phyloP scores from a whole-genome alignment of 441 rosid genomes.

The Aquilaria agallochum region DNA sequence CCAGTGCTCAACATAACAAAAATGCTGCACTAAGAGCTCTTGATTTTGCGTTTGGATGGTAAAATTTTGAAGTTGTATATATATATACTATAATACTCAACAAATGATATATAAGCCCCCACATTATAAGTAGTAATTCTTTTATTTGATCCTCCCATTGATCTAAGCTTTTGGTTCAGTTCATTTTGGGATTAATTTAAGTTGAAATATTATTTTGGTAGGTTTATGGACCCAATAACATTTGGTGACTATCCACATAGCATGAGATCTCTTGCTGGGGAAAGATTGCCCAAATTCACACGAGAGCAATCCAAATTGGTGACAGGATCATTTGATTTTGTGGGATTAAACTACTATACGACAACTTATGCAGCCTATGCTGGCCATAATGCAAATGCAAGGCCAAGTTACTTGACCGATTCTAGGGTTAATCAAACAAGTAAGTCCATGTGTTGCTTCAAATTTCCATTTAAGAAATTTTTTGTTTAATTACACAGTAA shows the following conservation, averaged over 20 bases:
- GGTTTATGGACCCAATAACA: slow-evolving; percentile 15
- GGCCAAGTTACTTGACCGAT: slow-evolving; percentile 27
- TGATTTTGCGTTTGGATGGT: slow-evolving; percentile 12
- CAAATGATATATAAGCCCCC: not conserved
- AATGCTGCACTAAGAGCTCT: slow-evolving; percentile 4
- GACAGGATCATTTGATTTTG: slow-evolving; percentile 32
- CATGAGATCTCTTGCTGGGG: slow-evolving; percentile 20
- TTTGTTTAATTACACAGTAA: too few species aligned
- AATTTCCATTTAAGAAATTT: too few species aligned
- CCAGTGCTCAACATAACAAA: slow-evolving; percentile 12
- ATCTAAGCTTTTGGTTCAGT: not conserved
- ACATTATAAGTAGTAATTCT: too few species aligned
- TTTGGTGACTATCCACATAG: slow-evolving; percentile 17
- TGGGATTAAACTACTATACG: slow-evolving; percentile 31
- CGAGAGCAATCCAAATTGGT: slow-evolving; percentile 17
- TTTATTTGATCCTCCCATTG: too few species aligned
- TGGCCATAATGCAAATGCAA: slow-evolving; percentile 1
- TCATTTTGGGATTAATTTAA: too few species aligned
- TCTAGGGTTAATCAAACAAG: slow-evolving; percentile 11
- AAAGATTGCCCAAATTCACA: slow-evolving; percentile 28
- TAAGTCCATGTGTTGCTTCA: not conserved
- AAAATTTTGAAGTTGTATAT: not conserved
- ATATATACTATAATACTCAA: not conserved
- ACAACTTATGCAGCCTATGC: slow-evolving; percentile 22
- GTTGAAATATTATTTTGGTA: not conserved